Conservation (phyloP, 208 protist genomes). For the Leishmania martiniquensis region DNA sequence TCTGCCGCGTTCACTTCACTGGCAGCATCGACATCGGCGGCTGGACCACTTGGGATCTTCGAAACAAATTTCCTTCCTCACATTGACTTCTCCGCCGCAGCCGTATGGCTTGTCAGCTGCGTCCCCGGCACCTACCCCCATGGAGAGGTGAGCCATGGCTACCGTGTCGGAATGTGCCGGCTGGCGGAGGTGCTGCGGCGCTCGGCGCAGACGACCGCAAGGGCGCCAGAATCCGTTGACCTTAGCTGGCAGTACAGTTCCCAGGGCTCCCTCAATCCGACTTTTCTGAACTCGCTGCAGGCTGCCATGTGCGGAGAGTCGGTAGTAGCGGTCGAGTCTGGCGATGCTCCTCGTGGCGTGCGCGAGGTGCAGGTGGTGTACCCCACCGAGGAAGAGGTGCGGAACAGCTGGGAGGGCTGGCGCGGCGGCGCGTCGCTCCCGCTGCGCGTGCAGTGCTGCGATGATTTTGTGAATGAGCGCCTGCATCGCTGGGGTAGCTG, state of each 20-base stretch:
- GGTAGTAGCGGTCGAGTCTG: neutral
- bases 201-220: neutral
- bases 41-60: conserved; percentile 32
- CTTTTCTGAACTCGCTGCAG: conserved; percentile 54
- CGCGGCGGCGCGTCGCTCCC: conserved; percentile 75
- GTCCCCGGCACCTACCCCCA: conserved; percentile 58
- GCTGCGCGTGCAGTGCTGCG: conserved; percentile 47
- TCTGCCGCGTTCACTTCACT: conserved; percentile 6
- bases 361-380: conserved; percentile 70
- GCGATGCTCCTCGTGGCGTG: neutral
- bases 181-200: conserved; percentile 34
- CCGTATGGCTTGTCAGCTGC: conserved; percentile 65
- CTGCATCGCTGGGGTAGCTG: conserved; percentile 63
- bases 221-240: neutral
- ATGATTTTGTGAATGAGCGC: conserved; percentile 68
- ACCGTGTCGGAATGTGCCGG: conserved; percentile 34
- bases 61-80: conserved; percentile 43
- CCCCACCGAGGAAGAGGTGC: conserved; percentile 83
- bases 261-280: conserved; percentile 59
- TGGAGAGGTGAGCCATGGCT: conserved; percentile 30
- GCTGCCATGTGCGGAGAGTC: conserved; percentile 40
- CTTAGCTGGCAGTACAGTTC: conserved; percentile 89
- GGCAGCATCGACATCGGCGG: neutral
- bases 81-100: conserved; percentile 62
- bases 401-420: conserved; percentile 75